Conservation (phyloP, 73 alveolate species). For the Paramecium primaurelia region DNA sequence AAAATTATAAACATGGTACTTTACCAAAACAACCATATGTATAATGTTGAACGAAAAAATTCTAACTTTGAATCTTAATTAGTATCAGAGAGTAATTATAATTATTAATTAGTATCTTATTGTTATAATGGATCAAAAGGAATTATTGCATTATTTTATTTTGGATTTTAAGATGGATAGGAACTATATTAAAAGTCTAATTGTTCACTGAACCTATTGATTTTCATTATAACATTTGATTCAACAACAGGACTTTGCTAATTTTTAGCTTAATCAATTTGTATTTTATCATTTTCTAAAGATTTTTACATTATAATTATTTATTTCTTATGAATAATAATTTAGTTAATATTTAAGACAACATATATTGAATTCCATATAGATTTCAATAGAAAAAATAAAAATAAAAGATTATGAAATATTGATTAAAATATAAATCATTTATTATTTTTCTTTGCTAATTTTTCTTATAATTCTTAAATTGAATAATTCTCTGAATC, state of each 20-base stretch:
- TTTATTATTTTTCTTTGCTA: neutral
- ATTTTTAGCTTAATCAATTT: neutral
- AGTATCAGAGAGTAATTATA: neutral
- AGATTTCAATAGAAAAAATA: neutral
- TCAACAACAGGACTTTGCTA: neutral
- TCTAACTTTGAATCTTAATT: neutral
- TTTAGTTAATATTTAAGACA: neutral
- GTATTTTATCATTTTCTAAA: neutral
- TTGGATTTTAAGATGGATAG: neutral
- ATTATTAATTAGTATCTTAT: neutral
- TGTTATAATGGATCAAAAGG: neutral
- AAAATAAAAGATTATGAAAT: too few species aligned
- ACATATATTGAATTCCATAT: neutral
- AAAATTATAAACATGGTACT: neutral
- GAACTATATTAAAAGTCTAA: neutral
- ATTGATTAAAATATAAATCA: neutral
- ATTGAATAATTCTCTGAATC: constrained; percentile 16
- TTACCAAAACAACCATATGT: neutral
- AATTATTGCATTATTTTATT: neutral
- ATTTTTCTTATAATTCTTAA: constrained; percentile 37
- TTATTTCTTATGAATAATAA: neutral
- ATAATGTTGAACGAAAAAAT: neutral
- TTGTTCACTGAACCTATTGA: neutral
- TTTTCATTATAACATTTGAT: neutral
- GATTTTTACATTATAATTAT: neutral